A percentile compares a stretch with the other conserved stretches of the same genome.
Evolutionary conservation across 2,329 filamentous ascomycete genomes (phyloP).

Genomic region (Botrytis fabae): DNA sequence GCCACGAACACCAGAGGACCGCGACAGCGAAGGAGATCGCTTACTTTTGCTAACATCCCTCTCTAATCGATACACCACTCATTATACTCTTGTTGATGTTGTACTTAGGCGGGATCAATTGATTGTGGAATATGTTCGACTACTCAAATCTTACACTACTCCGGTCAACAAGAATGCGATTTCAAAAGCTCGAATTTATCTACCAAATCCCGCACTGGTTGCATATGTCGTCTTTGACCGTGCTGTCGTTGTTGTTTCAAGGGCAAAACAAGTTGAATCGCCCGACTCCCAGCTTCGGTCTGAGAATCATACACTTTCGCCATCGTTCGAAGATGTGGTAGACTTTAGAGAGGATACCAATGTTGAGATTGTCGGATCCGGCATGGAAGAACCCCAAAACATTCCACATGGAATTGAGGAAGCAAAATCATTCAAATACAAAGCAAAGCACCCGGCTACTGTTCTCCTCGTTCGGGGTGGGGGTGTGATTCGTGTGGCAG

Average conservation of each 20-base stretch:
- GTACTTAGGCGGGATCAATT: slow-evolving; percentile 56
- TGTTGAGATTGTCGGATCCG: slow-evolving; percentile 63
- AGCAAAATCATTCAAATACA: slow-evolving; percentile 51
- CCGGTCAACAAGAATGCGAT: slow-evolving; percentile 44
- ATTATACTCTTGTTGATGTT: slow-evolving; percentile 76
- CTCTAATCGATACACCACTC: slow-evolving; percentile 52
- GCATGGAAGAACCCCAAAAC: slow-evolving; percentile 59
- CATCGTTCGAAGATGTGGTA: slow-evolving; percentile 82
- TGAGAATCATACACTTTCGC: slow-evolving; percentile 61
- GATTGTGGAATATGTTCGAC: slow-evolving; percentile 65
- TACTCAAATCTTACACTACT: slow-evolving; percentile 64
- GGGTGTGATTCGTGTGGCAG: slow-evolving; percentile 60
- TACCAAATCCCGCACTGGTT: slow-evolving; percentile 76
- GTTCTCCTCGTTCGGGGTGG: slow-evolving; percentile 63
- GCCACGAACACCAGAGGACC: slow-evolving; percentile 53
- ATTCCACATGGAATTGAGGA: slow-evolving; percentile 47
- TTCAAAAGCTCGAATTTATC: slow-evolving; percentile 65
- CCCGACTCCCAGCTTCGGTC: slow-evolving; percentile 75
- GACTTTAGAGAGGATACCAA: slow-evolving; percentile 69
- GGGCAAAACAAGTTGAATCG: slow-evolving; percentile 65
- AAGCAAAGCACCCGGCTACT: slow-evolving; percentile 61
- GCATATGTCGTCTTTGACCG: slow-evolving; percentile 80
- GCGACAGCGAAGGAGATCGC: slow-evolving; percentile 53
- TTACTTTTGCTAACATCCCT: slow-evolving; percentile 63
- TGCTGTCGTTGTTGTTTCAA: slow-evolving; percentile 74